Conservation (phyloP, 176 grass and related monocot genomes). For the Carex kokanica region DNA sequence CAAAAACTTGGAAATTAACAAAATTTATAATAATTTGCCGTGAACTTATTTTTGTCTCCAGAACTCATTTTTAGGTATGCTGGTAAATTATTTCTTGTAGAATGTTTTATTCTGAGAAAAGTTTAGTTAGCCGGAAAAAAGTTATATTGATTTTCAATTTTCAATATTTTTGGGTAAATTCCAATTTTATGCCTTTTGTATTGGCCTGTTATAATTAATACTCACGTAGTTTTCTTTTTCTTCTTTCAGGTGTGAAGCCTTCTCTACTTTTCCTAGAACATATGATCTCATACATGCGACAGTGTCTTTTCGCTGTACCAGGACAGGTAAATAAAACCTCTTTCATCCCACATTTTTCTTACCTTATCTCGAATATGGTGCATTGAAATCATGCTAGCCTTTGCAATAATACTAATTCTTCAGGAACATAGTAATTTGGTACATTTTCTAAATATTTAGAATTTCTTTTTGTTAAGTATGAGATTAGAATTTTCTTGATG, state of each 20-base stretch:
- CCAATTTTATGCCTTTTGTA: not conserved
- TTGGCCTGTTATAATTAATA: not conserved
- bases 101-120: not conserved
- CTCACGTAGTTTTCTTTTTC: not conserved
- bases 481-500: no score
- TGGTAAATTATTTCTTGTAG: not conserved
- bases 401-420: not conserved
- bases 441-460: not conserved
- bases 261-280: conserved; percentile 94
- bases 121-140: not conserved
- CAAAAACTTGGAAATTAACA: not conserved
- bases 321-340: conserved; percentile 44
- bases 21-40: not conserved
- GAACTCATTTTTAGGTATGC: not conserved
- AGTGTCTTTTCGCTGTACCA: conserved; percentile 67
- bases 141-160: not conserved
- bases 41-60: not conserved
- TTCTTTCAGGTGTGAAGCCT: conserved; percentile 83
- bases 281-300: conserved; percentile 87
- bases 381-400: not conserved
- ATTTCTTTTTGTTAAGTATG: not conserved
- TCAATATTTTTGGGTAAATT: not conserved
- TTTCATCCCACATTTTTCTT: conserved; percentile 6
- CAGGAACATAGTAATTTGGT: not conserved
- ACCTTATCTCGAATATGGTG: not conserved